Conservation (phyloP, 257 asterid species). For the Penstemon newberryi region DNA sequence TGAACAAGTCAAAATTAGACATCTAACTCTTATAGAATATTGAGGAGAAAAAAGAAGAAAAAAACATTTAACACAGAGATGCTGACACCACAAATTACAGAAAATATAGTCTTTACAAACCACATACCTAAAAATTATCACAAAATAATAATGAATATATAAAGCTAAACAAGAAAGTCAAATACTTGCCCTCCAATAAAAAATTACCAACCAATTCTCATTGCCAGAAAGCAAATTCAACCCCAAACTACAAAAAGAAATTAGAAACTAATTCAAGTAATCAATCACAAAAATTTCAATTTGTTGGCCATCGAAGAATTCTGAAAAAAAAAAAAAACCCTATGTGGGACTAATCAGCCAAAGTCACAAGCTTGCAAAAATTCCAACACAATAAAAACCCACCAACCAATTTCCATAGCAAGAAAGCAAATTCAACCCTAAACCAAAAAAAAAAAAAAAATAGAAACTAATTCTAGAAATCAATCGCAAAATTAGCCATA, state of each 20-base stretch:
- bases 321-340: not conserved
- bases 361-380: conserved; percentile 18
- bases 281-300: too few species aligned
- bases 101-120: not conserved
- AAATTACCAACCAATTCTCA: too few species aligned
- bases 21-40: not conserved
- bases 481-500: too few species aligned
- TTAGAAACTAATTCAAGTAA: too few species aligned
- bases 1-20: conserved; percentile 13
- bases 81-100: not conserved
- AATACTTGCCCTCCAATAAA: too few species aligned
- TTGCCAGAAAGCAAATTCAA: too few species aligned
- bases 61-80: not conserved
- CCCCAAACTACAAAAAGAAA: too few species aligned
- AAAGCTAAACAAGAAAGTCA: conserved; percentile 12
- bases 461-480: not conserved
- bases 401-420: conserved; percentile 5
- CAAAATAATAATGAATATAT: not conserved
- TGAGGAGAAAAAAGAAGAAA: not conserved
- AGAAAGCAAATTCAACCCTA: conserved; percentile 19
- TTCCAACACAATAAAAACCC: not conserved
- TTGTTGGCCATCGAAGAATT: not conserved
- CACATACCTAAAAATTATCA: not conserved
- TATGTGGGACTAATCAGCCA: not conserved
- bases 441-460: conserved; percentile 4